Percentiles rank a stretch among this genome's conserved stretches.
Conservation (phyloP, 495 filamentous ascomycete species). For the Tuber magnatum region DNA sequence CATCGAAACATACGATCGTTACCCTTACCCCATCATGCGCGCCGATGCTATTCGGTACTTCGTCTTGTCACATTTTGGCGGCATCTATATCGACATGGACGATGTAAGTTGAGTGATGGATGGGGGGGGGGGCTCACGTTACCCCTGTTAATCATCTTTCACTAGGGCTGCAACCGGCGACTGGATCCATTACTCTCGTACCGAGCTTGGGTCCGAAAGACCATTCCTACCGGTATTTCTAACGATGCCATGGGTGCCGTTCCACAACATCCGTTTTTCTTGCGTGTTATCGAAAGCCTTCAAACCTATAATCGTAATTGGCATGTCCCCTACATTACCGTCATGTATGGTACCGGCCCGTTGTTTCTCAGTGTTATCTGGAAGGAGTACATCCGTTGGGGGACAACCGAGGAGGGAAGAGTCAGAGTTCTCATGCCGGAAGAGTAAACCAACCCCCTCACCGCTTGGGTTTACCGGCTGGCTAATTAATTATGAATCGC, state of each 20-base stretch:
- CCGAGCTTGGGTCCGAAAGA: constrained; percentile 73
- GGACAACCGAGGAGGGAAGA: constrained; percentile 33
- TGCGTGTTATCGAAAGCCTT: constrained; percentile 61
- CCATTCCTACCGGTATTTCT: constrained; percentile 73
- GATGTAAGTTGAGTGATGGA: constrained; percentile 53
- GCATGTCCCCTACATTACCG: constrained; percentile 76
- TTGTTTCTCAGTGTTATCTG: constrained; percentile 78
- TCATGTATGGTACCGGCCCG: constrained; percentile 82
- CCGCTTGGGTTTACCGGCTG: constrained; percentile 2
- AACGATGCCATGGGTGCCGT: constrained; percentile 83
- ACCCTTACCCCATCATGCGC: constrained; percentile 73
- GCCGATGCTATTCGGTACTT: constrained; percentile 87
- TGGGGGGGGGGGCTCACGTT: background rate
- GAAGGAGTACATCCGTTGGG: constrained; percentile 59
- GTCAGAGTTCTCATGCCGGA: constrained; percentile 43
- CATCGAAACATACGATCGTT: constrained; percentile 71
- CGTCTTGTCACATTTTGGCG: constrained; percentile 72
- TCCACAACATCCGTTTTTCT: constrained; percentile 78
- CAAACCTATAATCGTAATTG: constrained; percentile 66
- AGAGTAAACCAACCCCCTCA: constrained; percentile 29
- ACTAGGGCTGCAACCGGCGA: constrained; percentile 69
- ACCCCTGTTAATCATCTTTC: constrained; percentile 14
- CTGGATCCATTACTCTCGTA: constrained; percentile 76
- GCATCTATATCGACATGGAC: constrained; percentile 84
- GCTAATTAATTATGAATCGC: constrained; percentile 56